phyloP scores from a whole-genome alignment of 257 asterid genomes.

The Leonotis leonurus region DNA sequence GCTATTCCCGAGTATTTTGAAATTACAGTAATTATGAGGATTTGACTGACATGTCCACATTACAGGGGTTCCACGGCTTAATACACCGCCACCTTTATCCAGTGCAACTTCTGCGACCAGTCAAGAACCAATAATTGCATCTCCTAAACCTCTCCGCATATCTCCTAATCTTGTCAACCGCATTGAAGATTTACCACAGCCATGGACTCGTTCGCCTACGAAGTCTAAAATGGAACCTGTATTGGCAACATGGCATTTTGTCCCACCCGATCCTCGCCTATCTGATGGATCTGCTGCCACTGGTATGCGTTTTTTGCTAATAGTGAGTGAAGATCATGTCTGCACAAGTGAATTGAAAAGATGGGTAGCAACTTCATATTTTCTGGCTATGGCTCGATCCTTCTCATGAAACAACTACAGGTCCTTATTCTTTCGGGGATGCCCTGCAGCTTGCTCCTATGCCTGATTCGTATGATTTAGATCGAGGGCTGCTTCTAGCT shows the following conservation, averaged over 20 bases:
- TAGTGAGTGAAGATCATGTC: constrained; percentile 13
- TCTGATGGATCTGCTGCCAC: constrained; percentile 42
- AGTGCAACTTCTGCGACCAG: constrained; percentile 30
- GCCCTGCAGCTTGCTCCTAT: constrained; percentile 79
- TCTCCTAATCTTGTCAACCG: constrained; percentile 64
- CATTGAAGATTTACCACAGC: constrained; percentile 87
- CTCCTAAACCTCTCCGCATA: constrained; percentile 93
- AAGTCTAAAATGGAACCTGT: constrained; percentile 87
- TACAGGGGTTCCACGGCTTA: constrained; percentile 96
- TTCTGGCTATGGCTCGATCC: constrained; percentile 18
- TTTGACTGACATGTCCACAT: constrained; percentile 15
- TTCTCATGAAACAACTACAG: constrained; percentile 65
- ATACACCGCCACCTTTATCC: constrained; percentile 83
- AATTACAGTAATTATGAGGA: background rate
- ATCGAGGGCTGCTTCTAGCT: constrained; percentile 93
- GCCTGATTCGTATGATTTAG: constrained; percentile 92
- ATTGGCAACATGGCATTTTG: constrained; percentile 77
- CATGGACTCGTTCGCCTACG: constrained; percentile 99
- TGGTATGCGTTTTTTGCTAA: constrained; percentile 37
- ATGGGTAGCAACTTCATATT: background rate
- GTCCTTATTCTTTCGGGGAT: constrained; percentile 69
- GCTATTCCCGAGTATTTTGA: background rate
- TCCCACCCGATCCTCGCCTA: constrained; percentile 40
- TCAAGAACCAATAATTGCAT: constrained; percentile 49
- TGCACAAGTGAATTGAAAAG: constrained; percentile 5